Evolutionary conservation across 169 alveolate genomes (phyloP), one percentile per base, ranked within the genome.

Genomic region (Eimeria nieschulzi): DNA sequence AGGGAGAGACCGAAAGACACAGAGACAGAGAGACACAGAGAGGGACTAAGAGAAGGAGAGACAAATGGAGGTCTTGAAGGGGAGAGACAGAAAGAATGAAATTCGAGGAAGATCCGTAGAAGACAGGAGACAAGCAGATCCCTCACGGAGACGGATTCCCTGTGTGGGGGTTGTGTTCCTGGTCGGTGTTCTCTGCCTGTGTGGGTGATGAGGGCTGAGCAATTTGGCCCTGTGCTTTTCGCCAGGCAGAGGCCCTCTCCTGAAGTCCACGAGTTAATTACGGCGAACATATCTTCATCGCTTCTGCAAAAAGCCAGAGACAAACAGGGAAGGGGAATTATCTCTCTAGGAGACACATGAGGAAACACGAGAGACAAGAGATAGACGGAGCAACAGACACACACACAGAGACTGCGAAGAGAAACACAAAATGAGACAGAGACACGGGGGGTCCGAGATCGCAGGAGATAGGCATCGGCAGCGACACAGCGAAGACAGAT

Each of bases 201-300:
- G 83, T 72, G 83, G 63, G 59, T 72, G 12, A 72, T 72, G 21
- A 72, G 59, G 23, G 83, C n/a, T 13, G 83, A 72, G 59, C 61
- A 21, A 61, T 72, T 72, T 5, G 83, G 83, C 26, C 83, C 83
- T 15, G 25, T 17, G 53, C 21, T 53, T 10, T 70, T 70, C 39
- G 78, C 19, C 25, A 70, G 78, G 39, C 59, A 72, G 21, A 51
- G 19, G 26, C 79, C 61, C 17, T 68, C 90, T 17, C 79, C 56
- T 0, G 88, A 26, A 26, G 64, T 23, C 66, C 78, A 61, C 21
- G 59, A 15, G 86, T 92, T 92, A 33, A 92, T 63, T 17, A 92
- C 94, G 19, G 85, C 86, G 54, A 92, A 92, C 94, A 92, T 92
- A 84, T 92, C 92, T 23, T 92, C 94, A 71, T 92, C 94, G 76